These are phyloP conservation scores for Cutaneotrichosporon sp. DNA, from an alignment of 1,284 basidiomycete genomes.

Conservation along the genomic window DNA sequence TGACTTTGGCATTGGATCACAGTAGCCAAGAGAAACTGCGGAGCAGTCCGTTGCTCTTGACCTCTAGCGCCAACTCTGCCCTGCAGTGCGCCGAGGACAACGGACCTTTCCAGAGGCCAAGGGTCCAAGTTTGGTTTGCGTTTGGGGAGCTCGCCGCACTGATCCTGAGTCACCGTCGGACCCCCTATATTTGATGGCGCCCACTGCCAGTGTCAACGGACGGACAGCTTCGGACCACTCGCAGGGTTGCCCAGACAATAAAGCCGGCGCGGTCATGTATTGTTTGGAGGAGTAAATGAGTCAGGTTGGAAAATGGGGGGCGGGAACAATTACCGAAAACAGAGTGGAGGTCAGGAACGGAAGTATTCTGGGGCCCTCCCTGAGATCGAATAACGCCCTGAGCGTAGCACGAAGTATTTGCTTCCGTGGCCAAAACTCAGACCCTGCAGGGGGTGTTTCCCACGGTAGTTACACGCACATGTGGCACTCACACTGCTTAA, in stretches of 20 bases:
- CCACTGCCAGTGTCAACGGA: background rate
- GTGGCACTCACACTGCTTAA: background rate
- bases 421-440: background rate
- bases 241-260: background rate
- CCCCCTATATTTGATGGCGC: background rate
- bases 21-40: too few relatives aligned
- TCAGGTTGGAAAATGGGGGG: too few relatives aligned
- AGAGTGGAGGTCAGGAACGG: background rate
- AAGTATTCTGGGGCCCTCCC: background rate
- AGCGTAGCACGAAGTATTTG: background rate
- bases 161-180: background rate
- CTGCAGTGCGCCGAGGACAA: too few relatives aligned
- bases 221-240: background rate
- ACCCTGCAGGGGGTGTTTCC: background rate
- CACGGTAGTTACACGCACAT: background rate
- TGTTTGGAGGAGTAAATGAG: too few relatives aligned
- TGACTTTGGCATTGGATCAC: too few relatives aligned
- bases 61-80: too few relatives aligned
- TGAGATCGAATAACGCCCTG: background rate
- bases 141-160: too few relatives aligned
- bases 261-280: too few relatives aligned
- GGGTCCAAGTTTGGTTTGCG: too few relatives aligned
- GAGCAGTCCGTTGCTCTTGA: too few relatives aligned
- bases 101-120: too few relatives aligned
- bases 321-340: background rate